phyloP scores from a whole-genome alignment of 2,329 filamentous ascomycete species.

The Allantophomopsis cytisporea region DNA sequence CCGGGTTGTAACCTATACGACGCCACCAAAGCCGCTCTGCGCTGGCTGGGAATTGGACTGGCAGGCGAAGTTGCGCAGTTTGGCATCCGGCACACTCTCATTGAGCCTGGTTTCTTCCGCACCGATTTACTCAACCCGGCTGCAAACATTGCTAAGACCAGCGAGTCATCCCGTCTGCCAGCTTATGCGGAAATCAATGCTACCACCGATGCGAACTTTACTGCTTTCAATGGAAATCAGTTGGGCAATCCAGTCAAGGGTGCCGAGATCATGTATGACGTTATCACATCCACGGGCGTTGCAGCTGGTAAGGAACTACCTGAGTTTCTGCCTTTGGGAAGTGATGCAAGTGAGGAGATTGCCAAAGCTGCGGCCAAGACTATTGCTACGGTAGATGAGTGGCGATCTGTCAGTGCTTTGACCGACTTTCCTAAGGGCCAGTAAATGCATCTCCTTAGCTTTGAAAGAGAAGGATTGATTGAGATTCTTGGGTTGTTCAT shows the following conservation, averaged over 20 bases:
- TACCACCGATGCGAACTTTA: no score
- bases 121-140: constrained; percentile 33
- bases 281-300: constrained; percentile 17
- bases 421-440: no score
- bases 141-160: constrained; percentile 1
- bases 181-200: no score
- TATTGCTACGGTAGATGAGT: no score
- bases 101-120: constrained; percentile 35
- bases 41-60: no score
- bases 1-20: no score
- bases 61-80: constrained; percentile 6
- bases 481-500: no score
- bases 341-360: constrained; percentile 18
- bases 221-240: constrained; percentile 22
- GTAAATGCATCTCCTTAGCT: no score
- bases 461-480: no score
- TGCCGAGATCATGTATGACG: constrained; percentile 23
- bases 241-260: constrained; percentile 24
- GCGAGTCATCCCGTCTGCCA: background rate
- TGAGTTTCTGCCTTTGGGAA: constrained; percentile 20
- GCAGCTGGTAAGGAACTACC: constrained; percentile 17
- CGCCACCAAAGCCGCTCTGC: no score
- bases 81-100: constrained; percentile 7
- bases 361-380: no score
- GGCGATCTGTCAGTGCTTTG: no score